Evolutionary conservation across 192 early-diverging fungal species (phyloP).

Genomic region (Funneliformis mosseae): DNA sequence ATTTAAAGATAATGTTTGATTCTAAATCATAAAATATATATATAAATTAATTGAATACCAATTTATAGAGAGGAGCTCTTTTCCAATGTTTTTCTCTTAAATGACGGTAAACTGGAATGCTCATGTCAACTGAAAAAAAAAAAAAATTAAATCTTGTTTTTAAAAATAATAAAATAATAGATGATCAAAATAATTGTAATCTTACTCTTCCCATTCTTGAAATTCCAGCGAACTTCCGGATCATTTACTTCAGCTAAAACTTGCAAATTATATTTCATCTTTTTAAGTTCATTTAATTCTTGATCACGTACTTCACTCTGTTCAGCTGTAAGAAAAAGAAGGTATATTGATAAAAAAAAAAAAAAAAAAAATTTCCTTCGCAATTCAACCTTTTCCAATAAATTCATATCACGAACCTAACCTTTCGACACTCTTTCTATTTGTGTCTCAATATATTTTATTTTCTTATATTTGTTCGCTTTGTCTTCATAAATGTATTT

Average conservation of each 20-base stretch:
- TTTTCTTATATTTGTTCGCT: constrained; percentile 46
- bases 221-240: constrained; percentile 68
- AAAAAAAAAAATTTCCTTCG: constrained; percentile 23
- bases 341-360: background rate
- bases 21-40: background rate
- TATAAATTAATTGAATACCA: constrained; percentile 31
- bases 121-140: constrained; percentile 57
- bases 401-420: constrained; percentile 30
- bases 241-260: constrained; percentile 72
- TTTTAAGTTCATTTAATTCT: constrained; percentile 53
- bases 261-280: constrained; percentile 54
- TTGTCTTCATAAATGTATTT: constrained; percentile 67
- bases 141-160: background rate
- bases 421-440: constrained; percentile 44
- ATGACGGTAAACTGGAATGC: constrained; percentile 69
- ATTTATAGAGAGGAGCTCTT: constrained; percentile 52
- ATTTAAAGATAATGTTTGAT: background rate
- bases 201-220: constrained; percentile 51
- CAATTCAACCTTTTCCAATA: background rate
- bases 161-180: background rate
- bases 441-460: constrained; percentile 45
- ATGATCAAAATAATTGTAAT: background rate
- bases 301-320: constrained; percentile 40
- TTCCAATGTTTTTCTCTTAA: constrained; percentile 64
- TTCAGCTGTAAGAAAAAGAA: background rate